Percentiles rank a stretch among this genome's conserved stretches.
Conservation (phyloP, 1,284 basidiomycete species). For the Fomes fomentarius region DNA sequence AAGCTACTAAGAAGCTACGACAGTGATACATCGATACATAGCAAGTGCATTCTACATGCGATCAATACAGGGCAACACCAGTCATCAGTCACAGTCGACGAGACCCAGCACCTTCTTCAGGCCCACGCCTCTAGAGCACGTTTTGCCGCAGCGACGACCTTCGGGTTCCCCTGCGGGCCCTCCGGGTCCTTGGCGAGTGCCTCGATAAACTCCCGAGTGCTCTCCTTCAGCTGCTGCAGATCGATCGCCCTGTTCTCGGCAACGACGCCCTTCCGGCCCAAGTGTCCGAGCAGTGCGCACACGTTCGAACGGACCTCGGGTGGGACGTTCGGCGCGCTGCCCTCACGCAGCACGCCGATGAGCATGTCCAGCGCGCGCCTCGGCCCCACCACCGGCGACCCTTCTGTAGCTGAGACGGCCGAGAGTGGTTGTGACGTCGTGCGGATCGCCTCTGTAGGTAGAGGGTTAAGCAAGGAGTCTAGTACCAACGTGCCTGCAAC, state of each 20-base stretch:
- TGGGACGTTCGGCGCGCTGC: conserved; percentile 56
- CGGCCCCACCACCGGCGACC: conserved; percentile 45
- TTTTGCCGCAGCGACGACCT: conserved; percentile 30
- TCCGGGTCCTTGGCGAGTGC: conserved; percentile 24
- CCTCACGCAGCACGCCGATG: conserved; percentile 49
- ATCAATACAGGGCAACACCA: neutral
- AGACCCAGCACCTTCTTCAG: neutral
- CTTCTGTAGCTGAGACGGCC: conserved; percentile 35
- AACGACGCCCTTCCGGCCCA: conserved; percentile 53
- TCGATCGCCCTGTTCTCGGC: conserved; percentile 39
- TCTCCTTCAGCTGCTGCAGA: conserved; percentile 52
- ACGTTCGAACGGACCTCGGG: conserved; percentile 74
- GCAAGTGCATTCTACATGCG: neutral
- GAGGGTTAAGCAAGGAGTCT: conserved; percentile 53
- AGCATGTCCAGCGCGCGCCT: conserved; percentile 68
- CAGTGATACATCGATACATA: conserved; percentile 1
- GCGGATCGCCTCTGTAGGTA: conserved; percentile 46
- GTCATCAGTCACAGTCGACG: neutral
- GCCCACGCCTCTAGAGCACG: conserved; percentile 35
- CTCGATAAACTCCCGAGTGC: conserved; percentile 54
- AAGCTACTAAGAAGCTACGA: neutral
- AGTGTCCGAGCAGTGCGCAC: conserved; percentile 68
- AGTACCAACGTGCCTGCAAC: conserved; percentile 61
- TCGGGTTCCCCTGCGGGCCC: conserved; percentile 18
- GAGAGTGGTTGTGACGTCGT: conserved; percentile 44